Percentiles rank a stretch among this genome's conserved stretches.
Conservation (phyloP, 257 asterid genomes). For the Solanum paucissectum region DNA sequence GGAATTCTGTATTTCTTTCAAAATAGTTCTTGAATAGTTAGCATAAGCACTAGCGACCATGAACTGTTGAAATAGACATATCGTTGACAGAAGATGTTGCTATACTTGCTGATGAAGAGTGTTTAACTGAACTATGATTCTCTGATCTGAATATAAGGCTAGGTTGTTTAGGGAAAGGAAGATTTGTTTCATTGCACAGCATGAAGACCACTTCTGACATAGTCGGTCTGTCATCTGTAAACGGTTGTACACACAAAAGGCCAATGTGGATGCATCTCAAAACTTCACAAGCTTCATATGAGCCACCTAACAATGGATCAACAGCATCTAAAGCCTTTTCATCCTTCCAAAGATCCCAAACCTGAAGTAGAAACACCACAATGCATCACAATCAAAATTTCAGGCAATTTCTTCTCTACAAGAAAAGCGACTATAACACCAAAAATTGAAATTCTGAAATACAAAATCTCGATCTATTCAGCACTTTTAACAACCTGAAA, state of each 20-base stretch:
- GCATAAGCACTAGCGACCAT: background rate
- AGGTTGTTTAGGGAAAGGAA: slow-evolving; percentile 17
- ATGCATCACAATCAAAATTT: background rate
- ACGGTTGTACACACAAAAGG: slow-evolving; percentile 24
- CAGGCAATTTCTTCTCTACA: background rate
- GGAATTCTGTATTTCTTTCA: background rate
- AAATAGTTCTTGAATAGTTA: background rate
- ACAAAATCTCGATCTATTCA: background rate
- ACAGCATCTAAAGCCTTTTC: slow-evolving; percentile 15
- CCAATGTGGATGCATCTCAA: slow-evolving; percentile 23
- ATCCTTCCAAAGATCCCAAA: slow-evolving; percentile 23
- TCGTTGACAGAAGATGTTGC: background rate
- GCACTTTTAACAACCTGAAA: background rate
- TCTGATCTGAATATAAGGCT: slow-evolving; percentile 14
- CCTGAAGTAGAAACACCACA: background rate
- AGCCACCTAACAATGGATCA: slow-evolving; percentile 4
- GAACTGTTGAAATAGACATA: background rate
- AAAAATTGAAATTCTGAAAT: background rate
- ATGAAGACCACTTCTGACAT: slow-evolving; percentile 14
- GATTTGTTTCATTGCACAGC: slow-evolving; percentile 11
- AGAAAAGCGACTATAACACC: background rate
- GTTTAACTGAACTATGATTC: background rate
- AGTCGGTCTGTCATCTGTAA: slow-evolving; percentile 19
- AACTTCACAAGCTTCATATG: background rate
- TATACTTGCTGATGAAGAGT: slow-evolving; percentile 6